Evolutionary conservation across 208 protist species (phyloP).

Genomic region (Strigomonas culicis): DNA sequence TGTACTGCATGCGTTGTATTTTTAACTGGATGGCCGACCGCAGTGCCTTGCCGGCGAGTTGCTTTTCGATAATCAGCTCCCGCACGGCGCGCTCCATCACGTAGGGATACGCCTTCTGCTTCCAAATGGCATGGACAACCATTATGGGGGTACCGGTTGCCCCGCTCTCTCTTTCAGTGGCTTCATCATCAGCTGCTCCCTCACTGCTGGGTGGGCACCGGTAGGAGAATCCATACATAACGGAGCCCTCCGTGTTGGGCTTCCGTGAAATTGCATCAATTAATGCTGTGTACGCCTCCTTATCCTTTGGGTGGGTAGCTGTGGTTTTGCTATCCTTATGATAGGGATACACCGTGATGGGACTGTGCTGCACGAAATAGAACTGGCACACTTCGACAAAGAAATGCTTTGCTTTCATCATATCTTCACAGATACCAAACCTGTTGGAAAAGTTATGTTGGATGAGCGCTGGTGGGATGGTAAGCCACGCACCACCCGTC

Average conservation of each 20-base stretch:
- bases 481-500: not conserved
- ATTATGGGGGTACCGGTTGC: not conserved
- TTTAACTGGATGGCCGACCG: conserved; percentile 16
- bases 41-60: conserved; percentile 30
- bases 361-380: conserved; percentile 17
- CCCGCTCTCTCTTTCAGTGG: no score
- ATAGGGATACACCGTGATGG: conserved; percentile 10
- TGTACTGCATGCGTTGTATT: no score
- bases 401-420: not conserved
- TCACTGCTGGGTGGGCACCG: no score
- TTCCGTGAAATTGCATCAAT: conserved; percentile 31
- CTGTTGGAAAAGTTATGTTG: conserved; percentile 11
- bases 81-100: conserved; percentile 52
- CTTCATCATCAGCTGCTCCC: no score
- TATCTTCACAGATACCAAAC: conserved; percentile 21
- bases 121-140: conserved; percentile 46
- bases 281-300: conserved; percentile 20
- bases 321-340: no score
- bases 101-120: conserved; percentile 45
- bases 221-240: conserved; percentile 48
- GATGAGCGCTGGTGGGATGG: no score
- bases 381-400: not conserved
- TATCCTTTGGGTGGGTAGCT: conserved; percentile 10
- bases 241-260: conserved; percentile 41
- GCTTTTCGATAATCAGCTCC: conserved; percentile 50